phyloP scores from a whole-genome alignment of 768 basidiomycete genomes.

The Cystoderma amianthinum region DNA sequence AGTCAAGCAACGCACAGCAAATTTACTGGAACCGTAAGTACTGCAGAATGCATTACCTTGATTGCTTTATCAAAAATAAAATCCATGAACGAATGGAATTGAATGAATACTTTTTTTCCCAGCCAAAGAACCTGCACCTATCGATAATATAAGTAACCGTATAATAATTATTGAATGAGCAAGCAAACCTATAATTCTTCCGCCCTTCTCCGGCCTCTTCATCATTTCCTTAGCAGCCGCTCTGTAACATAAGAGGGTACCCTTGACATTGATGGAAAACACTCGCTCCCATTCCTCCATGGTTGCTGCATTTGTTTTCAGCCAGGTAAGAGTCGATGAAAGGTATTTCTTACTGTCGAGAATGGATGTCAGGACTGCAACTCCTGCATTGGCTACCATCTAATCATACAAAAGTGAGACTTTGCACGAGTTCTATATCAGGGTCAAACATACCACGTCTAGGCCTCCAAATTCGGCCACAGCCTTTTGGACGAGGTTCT shows the following conservation, averaged over 20 bases:
- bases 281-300: slow-evolving; percentile 31
- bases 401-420: slow-evolving; percentile 3
- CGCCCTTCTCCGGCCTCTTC: slow-evolving; percentile 39
- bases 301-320: slow-evolving; percentile 14
- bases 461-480: not conserved
- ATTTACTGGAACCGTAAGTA: slow-evolving; percentile 24
- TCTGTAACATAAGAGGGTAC: slow-evolving; percentile 57
- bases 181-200: slow-evolving; percentile 43
- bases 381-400: slow-evolving; percentile 28
- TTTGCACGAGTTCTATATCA: not conserved
- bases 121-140: slow-evolving; percentile 28
- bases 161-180: slow-evolving; percentile 2
- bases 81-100: not conserved
- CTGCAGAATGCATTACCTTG: not conserved
- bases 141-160: slow-evolving; percentile 5
- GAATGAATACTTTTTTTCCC: slow-evolving; percentile 18
- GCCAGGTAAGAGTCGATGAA: not conserved
- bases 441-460: slow-evolving; percentile 11
- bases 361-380: slow-evolving; percentile 9
- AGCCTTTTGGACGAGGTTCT: not conserved
- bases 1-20: too few species aligned
- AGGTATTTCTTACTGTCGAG: slow-evolving; percentile 9
- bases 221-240: slow-evolving; percentile 57
- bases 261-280: slow-evolving; percentile 47
- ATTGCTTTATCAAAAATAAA: not conserved